These are phyloP conservation scores for Stevia rebaudiana DNA, from an alignment of 140 eudicot species.

Conservation along the genomic window DNA sequence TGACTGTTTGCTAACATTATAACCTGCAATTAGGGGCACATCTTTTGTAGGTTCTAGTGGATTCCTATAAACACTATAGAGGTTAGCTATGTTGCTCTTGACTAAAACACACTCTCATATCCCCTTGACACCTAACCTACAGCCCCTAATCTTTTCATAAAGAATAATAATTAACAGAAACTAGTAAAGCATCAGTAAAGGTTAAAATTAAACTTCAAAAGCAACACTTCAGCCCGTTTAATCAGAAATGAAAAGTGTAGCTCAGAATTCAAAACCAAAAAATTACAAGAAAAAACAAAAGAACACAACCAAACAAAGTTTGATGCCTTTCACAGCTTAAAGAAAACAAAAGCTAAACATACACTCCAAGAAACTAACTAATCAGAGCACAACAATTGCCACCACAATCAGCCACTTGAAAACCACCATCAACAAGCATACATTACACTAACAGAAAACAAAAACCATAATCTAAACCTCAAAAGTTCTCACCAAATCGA, in stretches of 20 bases:
- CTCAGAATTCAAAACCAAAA: slow-evolving; percentile 1
- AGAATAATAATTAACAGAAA: background rate
- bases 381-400: slow-evolving; percentile 10
- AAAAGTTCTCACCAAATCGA: slow-evolving; percentile 15
- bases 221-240: background rate
- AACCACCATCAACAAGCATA: slow-evolving; percentile 1
- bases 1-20: background rate
- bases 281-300: slow-evolving; percentile 8
- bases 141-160: slow-evolving; percentile 10
- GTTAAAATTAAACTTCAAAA: background rate
- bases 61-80: background rate
- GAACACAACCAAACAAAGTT: background rate
- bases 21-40: background rate
- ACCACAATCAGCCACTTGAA: slow-evolving; percentile 6
- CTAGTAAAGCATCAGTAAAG: slow-evolving; percentile 5
- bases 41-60: background rate
- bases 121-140: slow-evolving; percentile 5
- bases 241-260: slow-evolving; percentile 6
- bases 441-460: slow-evolving; percentile 17
- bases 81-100: slow-evolving; percentile 2
- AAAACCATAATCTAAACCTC: background rate
- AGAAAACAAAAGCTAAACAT: background rate
- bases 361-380: background rate
- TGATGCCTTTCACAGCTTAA: background rate
- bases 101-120: slow-evolving; percentile 3